Evolutionary conservation across 2,329 filamentous ascomycete species (phyloP), one percentile per base, ranked within the genome.

Genomic region (Aspergillus spinulosporus): DNA sequence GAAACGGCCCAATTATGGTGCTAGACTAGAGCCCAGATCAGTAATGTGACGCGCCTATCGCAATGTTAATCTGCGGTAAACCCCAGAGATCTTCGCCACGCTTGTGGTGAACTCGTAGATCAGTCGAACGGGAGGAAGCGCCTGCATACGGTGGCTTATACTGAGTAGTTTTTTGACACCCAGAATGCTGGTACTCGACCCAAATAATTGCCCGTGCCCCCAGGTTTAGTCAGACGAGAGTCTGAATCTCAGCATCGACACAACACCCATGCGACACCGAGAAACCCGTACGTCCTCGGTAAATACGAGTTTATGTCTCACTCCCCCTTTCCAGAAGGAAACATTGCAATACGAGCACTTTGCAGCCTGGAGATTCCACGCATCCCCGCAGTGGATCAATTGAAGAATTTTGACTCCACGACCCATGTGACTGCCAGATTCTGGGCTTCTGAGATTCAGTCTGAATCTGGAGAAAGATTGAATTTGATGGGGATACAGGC

Each of bases 61-160:
- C 37, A 59, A 59, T 54, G 37, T 49, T 39, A 49, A 52, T 49
- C 37, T 36, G 40, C 28, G 14, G 29, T 50, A 46, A 54, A 50
- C 49, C 46, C 46, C 54, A 42, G 52, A 45, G 43, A 51, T 56
- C 45, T 31, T 45, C 28, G 42, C 48, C 28, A 50, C 48, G 12
- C 14, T 42, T 6, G 12, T 26, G 28, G 11, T 26, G 40, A 50
- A 28, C 28, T 42, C 26, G 48, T 29, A 29, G 48, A 50, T 50
- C 48, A 9, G 6, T 32, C 48, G 36, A 9, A 5, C 36, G 36
- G 36, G 36, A 39, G 36, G 36, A 39, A 39, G 36, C 36, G 36
- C 36, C 5, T 39, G 36, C 36, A 39, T 36, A 36, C n/a, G 36
- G n/a, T 14, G 36, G 36, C 36, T 34, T 34, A 12, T 28, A 34